Percentiles rank a stretch among this genome's conserved stretches.
Evolutionary conservation across 139 green algal genomes (phyloP).

Genomic region (Picocystis salinarum): DNA sequence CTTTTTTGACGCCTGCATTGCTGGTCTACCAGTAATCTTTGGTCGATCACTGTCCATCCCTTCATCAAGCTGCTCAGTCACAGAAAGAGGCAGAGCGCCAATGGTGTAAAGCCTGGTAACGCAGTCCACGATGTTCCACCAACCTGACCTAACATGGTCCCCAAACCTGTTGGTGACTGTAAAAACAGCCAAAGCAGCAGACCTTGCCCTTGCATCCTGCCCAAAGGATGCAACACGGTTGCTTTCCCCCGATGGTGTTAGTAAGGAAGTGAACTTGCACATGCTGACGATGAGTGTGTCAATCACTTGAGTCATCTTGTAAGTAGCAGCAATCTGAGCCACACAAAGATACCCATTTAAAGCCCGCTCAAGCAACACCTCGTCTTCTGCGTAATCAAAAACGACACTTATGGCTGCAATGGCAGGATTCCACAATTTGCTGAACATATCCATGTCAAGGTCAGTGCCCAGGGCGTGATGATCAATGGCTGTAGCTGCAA

Average conservation of each 20-base stretch:
- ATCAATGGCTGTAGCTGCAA: neutral
- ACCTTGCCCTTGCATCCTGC: conserved; percentile 34
- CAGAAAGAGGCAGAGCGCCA: conserved; percentile 33
- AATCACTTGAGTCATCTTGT: conserved; percentile 39
- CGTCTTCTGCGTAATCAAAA: conserved; percentile 52
- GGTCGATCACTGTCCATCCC: conserved; percentile 1
- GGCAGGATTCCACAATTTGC: conserved; percentile 63
- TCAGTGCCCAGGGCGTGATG: neutral
- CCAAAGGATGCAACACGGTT: conserved; percentile 46
- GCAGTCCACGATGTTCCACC: conserved; percentile 67
- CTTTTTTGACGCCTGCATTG: conserved; percentile 2
- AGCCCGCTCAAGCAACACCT: conserved; percentile 17
- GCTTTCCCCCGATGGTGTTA: conserved; percentile 22
- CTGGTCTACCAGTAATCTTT: neutral
- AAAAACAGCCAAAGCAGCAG: conserved; percentile 54
- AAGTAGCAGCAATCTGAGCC: conserved; percentile 25
- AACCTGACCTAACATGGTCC: conserved; percentile 56
- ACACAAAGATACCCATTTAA: conserved; percentile 32
- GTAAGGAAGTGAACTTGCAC: conserved; percentile 39
- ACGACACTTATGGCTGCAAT: conserved; percentile 75
- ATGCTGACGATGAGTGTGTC: conserved; percentile 51
- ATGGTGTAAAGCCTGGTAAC: conserved; percentile 60
- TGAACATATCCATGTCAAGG: conserved; percentile 73
- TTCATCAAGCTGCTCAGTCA: too few relatives aligned
- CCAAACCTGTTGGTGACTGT: conserved; percentile 54